phyloP scores from a whole-genome alignment of 2,329 filamentous ascomycete genomes.

The Zymoseptoria brevis region DNA sequence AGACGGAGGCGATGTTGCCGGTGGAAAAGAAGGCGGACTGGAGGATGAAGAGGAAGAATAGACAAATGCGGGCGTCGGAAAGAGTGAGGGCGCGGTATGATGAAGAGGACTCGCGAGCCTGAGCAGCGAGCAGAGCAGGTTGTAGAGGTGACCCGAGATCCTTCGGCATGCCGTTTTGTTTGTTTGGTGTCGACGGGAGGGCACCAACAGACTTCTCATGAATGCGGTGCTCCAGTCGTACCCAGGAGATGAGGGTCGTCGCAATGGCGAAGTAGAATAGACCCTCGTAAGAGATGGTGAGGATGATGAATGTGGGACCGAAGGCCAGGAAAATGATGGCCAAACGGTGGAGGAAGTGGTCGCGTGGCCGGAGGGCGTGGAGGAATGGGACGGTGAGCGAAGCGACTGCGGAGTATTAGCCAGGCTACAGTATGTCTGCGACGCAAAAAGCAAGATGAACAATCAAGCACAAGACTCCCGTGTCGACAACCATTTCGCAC shows the following conservation, averaged over 20 bases:
- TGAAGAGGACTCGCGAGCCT: constrained; percentile 26
- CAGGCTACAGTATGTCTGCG: constrained; percentile 1
- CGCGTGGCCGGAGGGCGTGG: constrained; percentile 73
- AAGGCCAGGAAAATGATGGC: constrained; percentile 87
- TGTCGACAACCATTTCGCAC: not conserved
- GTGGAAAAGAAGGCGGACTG: constrained; percentile 97
- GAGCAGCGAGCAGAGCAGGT: constrained; percentile 30
- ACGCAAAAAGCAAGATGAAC: not conserved
- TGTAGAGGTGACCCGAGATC: constrained; percentile 26
- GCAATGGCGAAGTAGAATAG: constrained; percentile 92
- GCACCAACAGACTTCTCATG: constrained; percentile 33
- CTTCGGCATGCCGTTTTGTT: constrained; percentile 20
- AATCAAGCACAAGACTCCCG: not conserved
- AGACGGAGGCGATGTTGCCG: constrained; percentile 89
- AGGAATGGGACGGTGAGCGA: constrained; percentile 73
- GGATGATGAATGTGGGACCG: constrained; percentile 85
- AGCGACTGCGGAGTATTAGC: constrained; percentile 42
- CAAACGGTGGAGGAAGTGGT: constrained; percentile 82
- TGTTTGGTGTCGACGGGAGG: constrained; percentile 7
- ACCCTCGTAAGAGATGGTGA: constrained; percentile 95
- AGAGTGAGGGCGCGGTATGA: constrained; percentile 63
- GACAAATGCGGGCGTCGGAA: constrained; percentile 75
- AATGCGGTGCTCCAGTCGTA: constrained; percentile 78
- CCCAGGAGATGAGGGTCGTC: constrained; percentile 75
- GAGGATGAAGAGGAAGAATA: constrained; percentile 92